These are phyloP conservation scores for Mortierella antarctica DNA, from an alignment of 192 early-diverging fungal species.

Conservation along the genomic window DNA sequence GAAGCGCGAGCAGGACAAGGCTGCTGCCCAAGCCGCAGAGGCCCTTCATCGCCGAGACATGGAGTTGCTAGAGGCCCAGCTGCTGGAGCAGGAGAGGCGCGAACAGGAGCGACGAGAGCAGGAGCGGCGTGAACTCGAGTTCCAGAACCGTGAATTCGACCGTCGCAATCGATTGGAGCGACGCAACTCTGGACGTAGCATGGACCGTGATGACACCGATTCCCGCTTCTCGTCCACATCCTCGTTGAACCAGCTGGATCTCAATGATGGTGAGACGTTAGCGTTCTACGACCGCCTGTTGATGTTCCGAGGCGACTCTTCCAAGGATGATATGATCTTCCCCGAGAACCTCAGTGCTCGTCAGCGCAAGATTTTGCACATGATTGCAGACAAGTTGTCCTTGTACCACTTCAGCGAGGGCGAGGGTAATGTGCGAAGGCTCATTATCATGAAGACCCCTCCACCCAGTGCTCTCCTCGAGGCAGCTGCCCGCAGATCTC, in stretches of 20 bases:
- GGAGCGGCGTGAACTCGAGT: slow-evolving; percentile 37
- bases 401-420: slow-evolving; percentile 65
- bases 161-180: slow-evolving; percentile 47
- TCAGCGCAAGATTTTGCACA: slow-evolving; percentile 70
- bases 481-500: slow-evolving; percentile 22
- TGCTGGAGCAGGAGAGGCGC: slow-evolving; percentile 29
- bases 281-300: slow-evolving; percentile 77
- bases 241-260: slow-evolving; percentile 61
- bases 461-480: slow-evolving; percentile 23
- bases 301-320: slow-evolving; percentile 76
- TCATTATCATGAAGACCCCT: slow-evolving; percentile 58
- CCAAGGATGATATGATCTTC: slow-evolving; percentile 75
- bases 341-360: slow-evolving; percentile 67
- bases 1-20: slow-evolving; percentile 64
- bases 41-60: slow-evolving; percentile 58
- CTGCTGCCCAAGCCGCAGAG: slow-evolving; percentile 49
- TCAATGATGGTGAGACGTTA: slow-evolving; percentile 77
- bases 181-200: slow-evolving; percentile 34
- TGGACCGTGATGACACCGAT: slow-evolving; percentile 26
- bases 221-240: slow-evolving; percentile 16
- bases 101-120: slow-evolving; percentile 41
- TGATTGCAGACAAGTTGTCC: slow-evolving; percentile 81
- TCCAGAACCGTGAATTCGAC: slow-evolving; percentile 35
- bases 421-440: slow-evolving; percentile 57
- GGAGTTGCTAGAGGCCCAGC: slow-evolving; percentile 45